These are phyloP conservation scores for Alternaria arbusti DNA, from an alignment of 2,329 filamentous ascomycete genomes.

Conservation along the genomic window DNA sequence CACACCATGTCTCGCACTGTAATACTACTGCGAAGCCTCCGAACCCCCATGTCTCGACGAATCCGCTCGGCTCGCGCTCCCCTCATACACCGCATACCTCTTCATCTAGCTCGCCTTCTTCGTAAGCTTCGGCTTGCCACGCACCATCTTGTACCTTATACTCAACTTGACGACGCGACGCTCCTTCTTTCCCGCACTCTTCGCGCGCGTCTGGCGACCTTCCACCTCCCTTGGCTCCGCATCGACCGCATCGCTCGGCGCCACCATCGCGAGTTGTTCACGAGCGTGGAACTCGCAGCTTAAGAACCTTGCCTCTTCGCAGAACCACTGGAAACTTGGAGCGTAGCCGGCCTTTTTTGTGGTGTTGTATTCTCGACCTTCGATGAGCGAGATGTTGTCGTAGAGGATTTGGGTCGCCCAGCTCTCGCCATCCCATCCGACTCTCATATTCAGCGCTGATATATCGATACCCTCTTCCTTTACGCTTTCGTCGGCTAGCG, in stretches of 20 bases:
- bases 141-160: neutral
- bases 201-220: neutral
- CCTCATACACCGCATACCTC: neutral
- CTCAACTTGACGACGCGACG: conserved; percentile 13
- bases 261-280: neutral
- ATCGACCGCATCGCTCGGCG: neutral
- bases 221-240: neutral
- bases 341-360: neutral
- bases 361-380: conserved; percentile 4
- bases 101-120: neutral
- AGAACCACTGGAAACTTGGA: conserved; percentile 16
- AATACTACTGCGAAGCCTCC: neutral
- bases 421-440: conserved; percentile 6
- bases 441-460: conserved; percentile 1
- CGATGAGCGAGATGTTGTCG: conserved; percentile 5
- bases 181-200: neutral
- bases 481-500: neutral
- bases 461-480: neutral
- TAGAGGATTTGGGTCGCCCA: conserved; percentile 12
- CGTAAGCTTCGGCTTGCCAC: neutral
- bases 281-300: conserved; percentile 13
- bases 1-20: fast-evolving
- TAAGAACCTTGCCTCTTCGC: conserved; percentile 15
- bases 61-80: neutral
- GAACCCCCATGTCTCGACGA: neutral